Percentiles rank a stretch among this genome's conserved stretches.
Evolutionary conservation across 208 protist genomes (phyloP).

Genomic region (Leishmania guyanensis): DNA sequence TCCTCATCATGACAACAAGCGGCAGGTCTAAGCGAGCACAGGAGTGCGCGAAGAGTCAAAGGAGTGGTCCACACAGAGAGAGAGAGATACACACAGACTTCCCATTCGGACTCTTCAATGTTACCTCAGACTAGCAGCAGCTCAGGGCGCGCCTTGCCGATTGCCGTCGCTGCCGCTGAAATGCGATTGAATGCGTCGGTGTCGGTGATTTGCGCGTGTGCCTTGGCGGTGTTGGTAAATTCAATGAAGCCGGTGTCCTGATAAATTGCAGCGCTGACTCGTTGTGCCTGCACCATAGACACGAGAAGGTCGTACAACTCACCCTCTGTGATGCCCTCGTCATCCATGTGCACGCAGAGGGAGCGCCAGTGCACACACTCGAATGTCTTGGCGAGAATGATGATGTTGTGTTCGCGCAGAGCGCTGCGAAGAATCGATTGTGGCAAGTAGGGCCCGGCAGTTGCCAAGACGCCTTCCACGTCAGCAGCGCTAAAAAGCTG

Average conservation of each 20-base stretch:
- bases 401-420: constrained; percentile 33
- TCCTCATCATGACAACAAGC: neutral
- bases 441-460: neutral
- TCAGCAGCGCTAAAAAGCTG: constrained; percentile 18
- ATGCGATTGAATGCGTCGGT: constrained; percentile 21
- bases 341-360: constrained; percentile 30
- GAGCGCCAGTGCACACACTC: constrained; percentile 35
- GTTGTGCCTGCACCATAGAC: constrained; percentile 23
- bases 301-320: constrained; percentile 31
- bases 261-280: constrained; percentile 22
- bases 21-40: neutral
- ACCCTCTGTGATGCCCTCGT: constrained; percentile 15
- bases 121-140: constrained; percentile 4
- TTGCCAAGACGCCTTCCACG: neutral
- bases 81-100: neutral
- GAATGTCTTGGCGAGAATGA: constrained; percentile 20
- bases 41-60: neutral
- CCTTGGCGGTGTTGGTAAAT: neutral
- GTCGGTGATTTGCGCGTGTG: constrained; percentile 8
- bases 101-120: neutral
- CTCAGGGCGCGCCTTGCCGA: constrained; percentile 8
- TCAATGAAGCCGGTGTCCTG: constrained; percentile 34
- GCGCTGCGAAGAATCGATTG: constrained; percentile 8
- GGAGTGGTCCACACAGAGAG: no score
- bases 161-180: constrained; percentile 2